Percentiles rank a stretch among this genome's conserved stretches.
Conservation (phyloP, 352 stramenopile genomes). For the Pythium phragmiticola region DNA sequence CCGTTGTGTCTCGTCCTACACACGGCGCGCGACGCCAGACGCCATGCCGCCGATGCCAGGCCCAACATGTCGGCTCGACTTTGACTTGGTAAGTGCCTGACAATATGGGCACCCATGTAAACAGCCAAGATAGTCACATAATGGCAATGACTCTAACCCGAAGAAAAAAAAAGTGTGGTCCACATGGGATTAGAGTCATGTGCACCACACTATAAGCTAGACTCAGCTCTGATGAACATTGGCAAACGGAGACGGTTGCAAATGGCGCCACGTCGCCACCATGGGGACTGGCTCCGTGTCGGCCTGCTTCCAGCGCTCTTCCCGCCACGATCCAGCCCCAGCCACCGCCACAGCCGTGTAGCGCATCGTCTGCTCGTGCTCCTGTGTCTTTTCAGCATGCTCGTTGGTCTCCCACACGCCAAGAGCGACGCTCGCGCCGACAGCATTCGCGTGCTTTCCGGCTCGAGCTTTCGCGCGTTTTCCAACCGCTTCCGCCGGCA, state of each 20-base stretch:
- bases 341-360: neutral
- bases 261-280: constrained; percentile 22
- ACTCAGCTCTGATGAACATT: neutral
- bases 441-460: constrained; percentile 53
- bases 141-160: too few species aligned
- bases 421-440: constrained; percentile 29
- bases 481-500: constrained; percentile 68
- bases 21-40: too few species aligned
- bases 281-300: neutral
- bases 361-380: constrained; percentile 1
- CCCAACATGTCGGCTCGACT: too few species aligned
- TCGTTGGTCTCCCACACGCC: neutral
- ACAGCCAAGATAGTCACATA: too few species aligned
- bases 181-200: neutral
- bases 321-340: neutral
- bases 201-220: neutral
- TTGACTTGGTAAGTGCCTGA: too few species aligned
- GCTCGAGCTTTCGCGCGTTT: constrained; percentile 60
- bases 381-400: constrained; percentile 1
- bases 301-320: neutral
- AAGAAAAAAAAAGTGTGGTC: neutral
- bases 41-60: too few species aligned
- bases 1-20: too few species aligned
- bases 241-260: neutral
- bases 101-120: too few species aligned